phyloP scores from a whole-genome alignment of 129 eudicot species.

The Flaveria ramosissima region DNA sequence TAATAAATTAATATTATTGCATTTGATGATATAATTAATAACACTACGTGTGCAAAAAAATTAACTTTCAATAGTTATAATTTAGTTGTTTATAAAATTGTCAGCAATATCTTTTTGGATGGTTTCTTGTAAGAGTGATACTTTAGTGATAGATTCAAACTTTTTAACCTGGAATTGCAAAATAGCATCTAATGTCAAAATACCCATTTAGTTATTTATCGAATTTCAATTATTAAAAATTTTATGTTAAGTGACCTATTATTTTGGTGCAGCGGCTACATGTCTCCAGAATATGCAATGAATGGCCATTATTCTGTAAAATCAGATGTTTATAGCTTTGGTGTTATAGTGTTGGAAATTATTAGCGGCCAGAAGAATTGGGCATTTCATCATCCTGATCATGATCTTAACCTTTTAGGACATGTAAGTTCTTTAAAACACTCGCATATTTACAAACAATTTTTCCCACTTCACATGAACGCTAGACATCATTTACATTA shows the following conservation, averaged over 20 bases:
- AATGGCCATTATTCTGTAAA: slow-evolving; percentile 54
- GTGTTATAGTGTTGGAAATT: slow-evolving; percentile 56
- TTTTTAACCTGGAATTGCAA: too few relatives aligned
- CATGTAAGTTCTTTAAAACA: slow-evolving; percentile 42
- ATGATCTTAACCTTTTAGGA: slow-evolving; percentile 44
- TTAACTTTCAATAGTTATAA: too few relatives aligned
- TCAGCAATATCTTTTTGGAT: too few relatives aligned
- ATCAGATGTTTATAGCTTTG: slow-evolving; percentile 65
- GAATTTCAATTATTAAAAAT: neutral
- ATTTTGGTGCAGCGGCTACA: slow-evolving; percentile 53
- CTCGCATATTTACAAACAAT: neutral
- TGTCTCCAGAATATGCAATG: slow-evolving; percentile 78
- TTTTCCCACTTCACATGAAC: neutral
- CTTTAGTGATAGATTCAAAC: too few relatives aligned
- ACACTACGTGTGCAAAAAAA: too few relatives aligned
- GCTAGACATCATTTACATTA: neutral
- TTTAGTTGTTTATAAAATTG: too few relatives aligned
- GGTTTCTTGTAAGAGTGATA: too few relatives aligned
- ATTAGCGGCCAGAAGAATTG: slow-evolving; percentile 54
- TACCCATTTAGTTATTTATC: neutral
- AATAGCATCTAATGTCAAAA: neutral
- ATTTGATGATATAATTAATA: too few relatives aligned
- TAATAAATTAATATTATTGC: too few relatives aligned
- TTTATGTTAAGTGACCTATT: neutral
- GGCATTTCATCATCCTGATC: slow-evolving; percentile 39